A percentile compares a stretch with the other conserved stretches of the same genome.
These are phyloP conservation scores for Elymus sibiricus DNA, from an alignment of 176 grass and related monocot species.

Conservation along the genomic window DNA sequence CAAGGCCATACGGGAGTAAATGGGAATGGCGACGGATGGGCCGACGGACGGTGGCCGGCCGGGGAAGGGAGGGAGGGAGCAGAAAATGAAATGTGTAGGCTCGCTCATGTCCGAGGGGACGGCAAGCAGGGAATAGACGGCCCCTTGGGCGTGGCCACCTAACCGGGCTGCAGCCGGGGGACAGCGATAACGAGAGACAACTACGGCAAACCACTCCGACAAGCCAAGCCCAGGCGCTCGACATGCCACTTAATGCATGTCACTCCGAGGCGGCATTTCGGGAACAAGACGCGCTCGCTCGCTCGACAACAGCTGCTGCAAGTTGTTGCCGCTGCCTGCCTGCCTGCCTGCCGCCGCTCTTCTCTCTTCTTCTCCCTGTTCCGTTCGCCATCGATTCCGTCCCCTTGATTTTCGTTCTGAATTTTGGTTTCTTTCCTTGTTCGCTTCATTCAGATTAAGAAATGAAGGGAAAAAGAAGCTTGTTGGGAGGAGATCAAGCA, in stretches of 20 bases:
- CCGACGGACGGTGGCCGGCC: not conserved
- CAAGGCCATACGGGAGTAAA: slow-evolving; percentile 10
- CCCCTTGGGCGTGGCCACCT: slow-evolving; percentile 26
- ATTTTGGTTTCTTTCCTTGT: not conserved
- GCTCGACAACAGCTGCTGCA: slow-evolving; percentile 10
- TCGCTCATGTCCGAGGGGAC: slow-evolving; percentile 7
- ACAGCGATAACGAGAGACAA: slow-evolving; percentile 66
- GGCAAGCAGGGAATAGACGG: slow-evolving; percentile 29
- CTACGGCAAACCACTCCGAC: slow-evolving; percentile 56
- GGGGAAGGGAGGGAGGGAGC: slow-evolving; percentile 22
- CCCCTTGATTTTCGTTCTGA: not conserved
- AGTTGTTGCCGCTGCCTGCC: not conserved
- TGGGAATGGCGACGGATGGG: slow-evolving; percentile 21
- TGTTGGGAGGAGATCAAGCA: not conserved
- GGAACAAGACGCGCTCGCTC: not conserved
- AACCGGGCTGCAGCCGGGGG: slow-evolving; percentile 52
- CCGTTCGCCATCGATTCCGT: not conserved
- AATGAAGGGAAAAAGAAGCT: not conserved
- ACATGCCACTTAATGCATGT: slow-evolving; percentile 58
- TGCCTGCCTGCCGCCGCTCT: not conserved
- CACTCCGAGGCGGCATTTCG: slow-evolving; percentile 26
- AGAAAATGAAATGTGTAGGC: slow-evolving; percentile 34
- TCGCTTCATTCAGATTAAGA: not conserved
- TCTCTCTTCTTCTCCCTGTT: no score
- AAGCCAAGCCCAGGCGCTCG: slow-evolving; percentile 41